A percentile compares a stretch with the other conserved stretches of the same genome.
Conservation (phyloP, 257 asterid genomes). For the Jacaranda copaia region DNA sequence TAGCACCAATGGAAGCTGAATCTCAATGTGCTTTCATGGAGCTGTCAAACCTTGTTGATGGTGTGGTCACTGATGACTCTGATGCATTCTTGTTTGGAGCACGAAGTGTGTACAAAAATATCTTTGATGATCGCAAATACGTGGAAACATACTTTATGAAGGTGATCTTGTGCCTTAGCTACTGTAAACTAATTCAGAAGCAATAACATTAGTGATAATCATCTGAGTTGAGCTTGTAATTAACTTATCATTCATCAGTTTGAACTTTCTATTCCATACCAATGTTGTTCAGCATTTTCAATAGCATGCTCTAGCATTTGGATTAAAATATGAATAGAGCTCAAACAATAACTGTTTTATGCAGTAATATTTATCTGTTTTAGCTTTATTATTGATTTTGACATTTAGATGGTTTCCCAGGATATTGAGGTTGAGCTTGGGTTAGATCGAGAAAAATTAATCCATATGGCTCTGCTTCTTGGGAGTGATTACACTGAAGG, state of each 20-base stretch:
- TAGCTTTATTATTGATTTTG: slow-evolving; percentile 33
- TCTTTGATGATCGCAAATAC: slow-evolving; percentile 95
- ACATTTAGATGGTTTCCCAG: slow-evolving; percentile 49
- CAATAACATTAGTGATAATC: background rate
- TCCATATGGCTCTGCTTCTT: slow-evolving; percentile 87
- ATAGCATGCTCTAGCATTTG: no score
- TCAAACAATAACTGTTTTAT: slow-evolving; percentile 5
- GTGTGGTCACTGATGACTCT: slow-evolving; percentile 96
- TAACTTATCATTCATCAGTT: background rate
- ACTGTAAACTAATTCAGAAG: background rate
- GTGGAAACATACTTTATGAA: slow-evolving; percentile 96
- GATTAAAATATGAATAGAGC: background rate
- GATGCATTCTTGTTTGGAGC: slow-evolving; percentile 96
- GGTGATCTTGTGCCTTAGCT: slow-evolving; percentile 48
- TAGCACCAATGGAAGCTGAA: slow-evolving; percentile 99
- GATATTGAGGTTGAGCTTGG: slow-evolving; percentile 95
- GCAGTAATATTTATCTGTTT: slow-evolving; percentile 1
- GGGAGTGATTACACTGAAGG: slow-evolving; percentile 99
- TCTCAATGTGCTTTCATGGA: slow-evolving; percentile 98
- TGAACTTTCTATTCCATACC: background rate
- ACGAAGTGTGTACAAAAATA: slow-evolving; percentile 85
- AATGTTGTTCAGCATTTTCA: no score
- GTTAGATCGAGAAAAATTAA: slow-evolving; percentile 77
- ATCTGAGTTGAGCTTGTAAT: slow-evolving; percentile 9
- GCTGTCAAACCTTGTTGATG: slow-evolving; percentile 86